A percentile compares a stretch with the other conserved stretches of the same genome.
These are phyloP conservation scores for Cercospora brassicicola DNA, from an alignment of 2,329 filamentous ascomycete species.

Conservation along the genomic window DNA sequence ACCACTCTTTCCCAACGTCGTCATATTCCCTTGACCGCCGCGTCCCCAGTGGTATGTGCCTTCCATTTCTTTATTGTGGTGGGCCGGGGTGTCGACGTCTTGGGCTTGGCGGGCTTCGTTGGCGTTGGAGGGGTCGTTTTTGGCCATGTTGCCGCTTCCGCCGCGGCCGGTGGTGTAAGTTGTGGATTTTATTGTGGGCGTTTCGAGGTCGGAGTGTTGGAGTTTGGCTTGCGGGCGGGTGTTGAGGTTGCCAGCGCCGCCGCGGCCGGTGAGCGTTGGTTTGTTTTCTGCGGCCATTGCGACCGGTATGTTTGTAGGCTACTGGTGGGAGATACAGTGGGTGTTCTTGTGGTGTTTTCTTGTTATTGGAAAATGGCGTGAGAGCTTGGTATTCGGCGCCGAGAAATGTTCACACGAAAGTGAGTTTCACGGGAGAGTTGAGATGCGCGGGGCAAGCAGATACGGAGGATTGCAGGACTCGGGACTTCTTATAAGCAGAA, in stretches of 20 bases:
- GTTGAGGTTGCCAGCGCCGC: conserved; percentile 64
- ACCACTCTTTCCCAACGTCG: conserved; percentile 44
- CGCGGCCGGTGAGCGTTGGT: conserved; percentile 59
- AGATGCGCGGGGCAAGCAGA: background rate
- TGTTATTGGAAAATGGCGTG: too few species aligned
- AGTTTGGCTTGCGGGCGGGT: conserved; percentile 41
- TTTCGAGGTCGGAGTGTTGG: conserved; percentile 65
- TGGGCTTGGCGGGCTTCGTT: conserved; percentile 74
- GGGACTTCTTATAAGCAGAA: background rate
- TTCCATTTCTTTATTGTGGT: conserved; percentile 56
- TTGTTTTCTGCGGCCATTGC: conserved; percentile 1
- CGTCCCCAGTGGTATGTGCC: conserved; percentile 67
- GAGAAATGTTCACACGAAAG: background rate
- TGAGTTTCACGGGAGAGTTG: background rate
- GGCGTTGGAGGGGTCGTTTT: conserved; percentile 62
- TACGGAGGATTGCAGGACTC: background rate
- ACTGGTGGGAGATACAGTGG: too few species aligned
- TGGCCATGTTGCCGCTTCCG: conserved; percentile 85
- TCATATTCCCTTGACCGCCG: conserved; percentile 72
- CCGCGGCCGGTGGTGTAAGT: conserved; percentile 87
- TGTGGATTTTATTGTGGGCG: conserved; percentile 78
- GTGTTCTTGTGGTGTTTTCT: too few species aligned
- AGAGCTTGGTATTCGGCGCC: background rate
- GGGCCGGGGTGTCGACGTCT: conserved; percentile 65
- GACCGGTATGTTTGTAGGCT: too few species aligned